These are phyloP conservation scores for Psilocybe mexicana DNA, from an alignment of 1,284 basidiomycete genomes.

Conservation along the genomic window DNA sequence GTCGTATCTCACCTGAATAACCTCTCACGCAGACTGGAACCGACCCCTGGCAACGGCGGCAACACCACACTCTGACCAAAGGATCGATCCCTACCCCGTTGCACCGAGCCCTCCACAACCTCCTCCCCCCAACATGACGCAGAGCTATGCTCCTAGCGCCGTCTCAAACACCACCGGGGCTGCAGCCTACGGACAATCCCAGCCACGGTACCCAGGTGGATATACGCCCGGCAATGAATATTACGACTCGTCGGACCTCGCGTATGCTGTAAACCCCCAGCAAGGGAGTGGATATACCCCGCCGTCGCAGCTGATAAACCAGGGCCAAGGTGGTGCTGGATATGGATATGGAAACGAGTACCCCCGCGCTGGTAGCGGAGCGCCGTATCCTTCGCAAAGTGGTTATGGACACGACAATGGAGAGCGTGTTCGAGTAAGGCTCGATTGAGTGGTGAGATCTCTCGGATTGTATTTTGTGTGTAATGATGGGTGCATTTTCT, in stretches of 20 bases:
- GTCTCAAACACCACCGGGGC: background rate
- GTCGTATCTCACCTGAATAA: background rate
- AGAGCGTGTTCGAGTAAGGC: too few species aligned
- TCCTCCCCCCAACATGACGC: background rate
- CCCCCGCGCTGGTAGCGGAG: background rate
- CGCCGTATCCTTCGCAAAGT: background rate
- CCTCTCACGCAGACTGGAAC: background rate
- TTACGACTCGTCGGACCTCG: background rate
- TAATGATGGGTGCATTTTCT: too few species aligned
- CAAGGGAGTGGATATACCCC: slow-evolving; percentile 2
- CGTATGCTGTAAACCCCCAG: background rate
- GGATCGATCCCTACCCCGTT: slow-evolving; percentile 1
- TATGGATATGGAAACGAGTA: background rate
- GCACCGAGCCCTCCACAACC: background rate
- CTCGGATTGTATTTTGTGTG: too few species aligned
- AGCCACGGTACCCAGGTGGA: slow-evolving; percentile 4
- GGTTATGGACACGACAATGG: background rate
- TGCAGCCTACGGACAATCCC: background rate
- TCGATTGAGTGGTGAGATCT: too few species aligned
- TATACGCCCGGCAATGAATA: slow-evolving; percentile 3
- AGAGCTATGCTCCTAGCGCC: background rate
- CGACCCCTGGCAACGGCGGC: background rate
- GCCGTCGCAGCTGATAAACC: slow-evolving; percentile 8
- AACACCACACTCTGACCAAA: background rate
- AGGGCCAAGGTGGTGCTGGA: background rate